Evolutionary conservation across 768 basidiomycete genomes (phyloP), one percentile per base, ranked within the genome.

Genomic region (Russula sp.): DNA sequence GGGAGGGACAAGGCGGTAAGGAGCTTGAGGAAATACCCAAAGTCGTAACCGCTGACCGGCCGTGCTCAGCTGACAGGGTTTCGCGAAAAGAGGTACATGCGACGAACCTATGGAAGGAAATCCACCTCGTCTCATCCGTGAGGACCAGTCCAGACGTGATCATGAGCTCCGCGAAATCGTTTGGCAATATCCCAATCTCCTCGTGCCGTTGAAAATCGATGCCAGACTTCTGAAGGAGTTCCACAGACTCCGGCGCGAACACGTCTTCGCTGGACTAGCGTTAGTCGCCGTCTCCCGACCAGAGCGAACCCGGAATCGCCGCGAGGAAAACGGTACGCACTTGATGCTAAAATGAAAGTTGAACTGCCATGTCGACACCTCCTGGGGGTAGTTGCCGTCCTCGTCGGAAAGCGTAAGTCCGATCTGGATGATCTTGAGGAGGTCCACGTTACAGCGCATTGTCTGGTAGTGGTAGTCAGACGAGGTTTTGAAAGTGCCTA

Each of bases 391-490:
- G 71, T 94, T 88, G 5, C 97, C 97, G 37, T 97, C 85, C 73
- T 95, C 94, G 74, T 98, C 94, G 45, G 91, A 88, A 34, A 99
- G 79, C 6, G 97, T 97, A 67, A 99, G 83, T 6, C 97, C 97
- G 64, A 98, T 86, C 77, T 99, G 97, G 55, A 99, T 98, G 76
- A 98, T 91, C 78, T 93, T 94, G 68, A 99, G 82, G 54, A 98
- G 79, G 81, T 99, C 97, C 70, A 98, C 97, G 75, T 99, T 99
- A 78, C 95, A 97, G 64, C 97, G 88, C 90, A 99, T 96, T 2
- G 97, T 99, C 75, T 99, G 97, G 75, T 98, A 99, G 76, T 98
- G 96, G 72, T 98, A 98, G 76, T 99, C 97, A 22, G 94, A 94
- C 11, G 94, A 93, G 0, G 94, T 95, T 74, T 93, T 94, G 81